A percentile compares a stretch with the other conserved stretches of the same genome.
Evolutionary conservation across 805 yeast species (phyloP).

Genomic region (Candida michaelii): DNA sequence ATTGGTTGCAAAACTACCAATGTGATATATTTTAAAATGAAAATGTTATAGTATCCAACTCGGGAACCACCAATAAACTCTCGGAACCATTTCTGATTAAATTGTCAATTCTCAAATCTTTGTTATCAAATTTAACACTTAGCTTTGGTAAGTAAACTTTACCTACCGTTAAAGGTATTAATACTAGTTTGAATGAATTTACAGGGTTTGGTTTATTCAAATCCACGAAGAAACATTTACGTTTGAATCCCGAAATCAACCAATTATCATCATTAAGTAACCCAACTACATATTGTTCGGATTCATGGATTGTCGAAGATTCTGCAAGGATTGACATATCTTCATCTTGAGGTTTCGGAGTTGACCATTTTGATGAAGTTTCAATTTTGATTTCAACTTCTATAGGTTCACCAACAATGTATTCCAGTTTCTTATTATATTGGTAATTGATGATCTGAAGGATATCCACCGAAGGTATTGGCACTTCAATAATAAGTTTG

Average conservation of each 20-base stretch:
- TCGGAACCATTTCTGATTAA: slow-evolving; percentile 70
- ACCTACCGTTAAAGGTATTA: slow-evolving; percentile 79
- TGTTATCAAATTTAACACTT: slow-evolving; percentile 38
- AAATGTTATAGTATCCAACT: slow-evolving; percentile 59
- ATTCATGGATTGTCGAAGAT: slow-evolving; percentile 19
- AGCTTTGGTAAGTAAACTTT: slow-evolving; percentile 66
- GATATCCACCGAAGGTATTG: slow-evolving; percentile 59
- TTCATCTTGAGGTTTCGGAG: slow-evolving; percentile 7
- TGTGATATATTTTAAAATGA: slow-evolving; percentile 56
- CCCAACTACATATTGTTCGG: slow-evolving; percentile 43
- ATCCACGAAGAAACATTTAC: slow-evolving; percentile 47
- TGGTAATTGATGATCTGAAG: slow-evolving; percentile 57
- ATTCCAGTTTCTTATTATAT: slow-evolving; percentile 41
- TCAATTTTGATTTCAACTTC: slow-evolving; percentile 40
- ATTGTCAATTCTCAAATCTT: slow-evolving; percentile 57
- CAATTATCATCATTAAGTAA: slow-evolving; percentile 65
- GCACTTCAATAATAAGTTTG: slow-evolving; percentile 34
- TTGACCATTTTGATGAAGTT: slow-evolving; percentile 47
- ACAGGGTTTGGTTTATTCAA: slow-evolving; percentile 1
- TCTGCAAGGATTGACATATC: slow-evolving; percentile 22
- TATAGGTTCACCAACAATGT: slow-evolving; percentile 66
- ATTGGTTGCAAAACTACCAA: too few species aligned
- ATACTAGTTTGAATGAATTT: slow-evolving; percentile 36
- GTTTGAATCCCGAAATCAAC: slow-evolving; percentile 74
- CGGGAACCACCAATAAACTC: slow-evolving; percentile 69